These are phyloP conservation scores for Ophiostoma perfectum DNA, from an alignment of 2,329 filamentous ascomycete genomes.

Conservation along the genomic window DNA sequence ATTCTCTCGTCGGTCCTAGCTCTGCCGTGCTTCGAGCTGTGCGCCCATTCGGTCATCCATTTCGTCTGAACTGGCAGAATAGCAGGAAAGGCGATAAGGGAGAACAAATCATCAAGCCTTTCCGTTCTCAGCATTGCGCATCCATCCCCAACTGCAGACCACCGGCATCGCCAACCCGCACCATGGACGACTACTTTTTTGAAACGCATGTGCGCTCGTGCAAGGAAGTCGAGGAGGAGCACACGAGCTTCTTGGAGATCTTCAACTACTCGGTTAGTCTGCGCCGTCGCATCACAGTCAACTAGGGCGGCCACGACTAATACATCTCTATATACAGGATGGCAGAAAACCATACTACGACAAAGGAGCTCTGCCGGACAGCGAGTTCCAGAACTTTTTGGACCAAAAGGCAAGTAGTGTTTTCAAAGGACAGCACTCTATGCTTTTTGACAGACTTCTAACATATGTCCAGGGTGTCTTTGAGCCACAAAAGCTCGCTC, in stretches of 20 bases:
- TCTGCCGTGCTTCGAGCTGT: not conserved
- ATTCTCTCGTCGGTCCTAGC: not conserved
- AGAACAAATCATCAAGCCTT: not conserved
- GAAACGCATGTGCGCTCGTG: conserved; percentile 44
- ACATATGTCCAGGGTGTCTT: conserved; percentile 33
- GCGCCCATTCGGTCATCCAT: conserved; percentile 15
- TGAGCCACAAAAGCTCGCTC: conserved; percentile 40
- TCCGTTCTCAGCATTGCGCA: not conserved
- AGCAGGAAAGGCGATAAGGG: not conserved
- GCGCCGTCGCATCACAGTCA: not conserved
- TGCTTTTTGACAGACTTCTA: too few relatives aligned
- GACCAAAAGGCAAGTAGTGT: conserved; percentile 32
- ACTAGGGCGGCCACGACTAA: not conserved
- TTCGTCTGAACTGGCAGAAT: not conserved
- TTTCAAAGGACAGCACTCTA: too few relatives aligned
- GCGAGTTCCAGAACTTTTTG: conserved; percentile 55
- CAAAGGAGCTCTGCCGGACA: conserved; percentile 43
- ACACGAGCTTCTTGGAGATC: conserved; percentile 52
- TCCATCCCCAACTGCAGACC: not conserved
- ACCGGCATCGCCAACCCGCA: not conserved
- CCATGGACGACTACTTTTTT: conserved; percentile 58
- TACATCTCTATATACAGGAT: conserved; percentile 38
- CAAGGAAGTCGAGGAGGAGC: conserved; percentile 43
- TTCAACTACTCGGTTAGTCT: conserved; percentile 51
- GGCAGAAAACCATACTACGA: conserved; percentile 46